Evolutionary conservation across 208 protist genomes (phyloP).

Genomic region (Trypanosoma theileri): DNA sequence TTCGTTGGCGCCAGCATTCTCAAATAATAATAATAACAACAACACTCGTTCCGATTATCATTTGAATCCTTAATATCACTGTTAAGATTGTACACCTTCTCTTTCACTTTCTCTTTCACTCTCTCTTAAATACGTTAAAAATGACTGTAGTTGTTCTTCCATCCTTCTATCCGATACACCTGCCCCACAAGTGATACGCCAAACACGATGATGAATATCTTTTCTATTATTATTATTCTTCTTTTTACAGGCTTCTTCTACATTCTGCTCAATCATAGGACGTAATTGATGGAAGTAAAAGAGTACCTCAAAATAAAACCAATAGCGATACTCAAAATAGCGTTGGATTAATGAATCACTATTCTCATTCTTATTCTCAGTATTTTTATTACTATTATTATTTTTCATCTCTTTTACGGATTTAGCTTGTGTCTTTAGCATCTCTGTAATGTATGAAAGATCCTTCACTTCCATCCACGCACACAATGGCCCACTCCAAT

Average conservation of each 20-base stretch:
- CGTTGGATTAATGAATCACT: not conserved
- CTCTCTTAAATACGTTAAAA: constrained; percentile 7
- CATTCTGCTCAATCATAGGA: constrained; percentile 27
- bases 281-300: constrained; percentile 41
- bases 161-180: constrained; percentile 16
- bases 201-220: not conserved
- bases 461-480: constrained; percentile 28
- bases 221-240: not conserved
- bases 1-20: no score
- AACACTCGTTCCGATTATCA: no score
- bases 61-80: not conserved
- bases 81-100: not conserved
- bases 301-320: constrained; percentile 71
- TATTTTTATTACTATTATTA: not conserved
- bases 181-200: constrained; percentile 16
- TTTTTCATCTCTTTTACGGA: not conserved
- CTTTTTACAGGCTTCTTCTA: constrained; percentile 6
- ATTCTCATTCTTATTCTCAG: not conserved
- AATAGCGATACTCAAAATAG: constrained; percentile 75
- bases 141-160: not conserved
- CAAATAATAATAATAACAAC: no score
- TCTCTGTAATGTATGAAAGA: constrained; percentile 9
- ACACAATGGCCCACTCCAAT: not conserved
- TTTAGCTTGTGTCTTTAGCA: constrained; percentile 5
- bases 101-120: not conserved